phyloP scores from a whole-genome alignment of 2,329 filamentous ascomycete species.

The Claviceps capensis region DNA sequence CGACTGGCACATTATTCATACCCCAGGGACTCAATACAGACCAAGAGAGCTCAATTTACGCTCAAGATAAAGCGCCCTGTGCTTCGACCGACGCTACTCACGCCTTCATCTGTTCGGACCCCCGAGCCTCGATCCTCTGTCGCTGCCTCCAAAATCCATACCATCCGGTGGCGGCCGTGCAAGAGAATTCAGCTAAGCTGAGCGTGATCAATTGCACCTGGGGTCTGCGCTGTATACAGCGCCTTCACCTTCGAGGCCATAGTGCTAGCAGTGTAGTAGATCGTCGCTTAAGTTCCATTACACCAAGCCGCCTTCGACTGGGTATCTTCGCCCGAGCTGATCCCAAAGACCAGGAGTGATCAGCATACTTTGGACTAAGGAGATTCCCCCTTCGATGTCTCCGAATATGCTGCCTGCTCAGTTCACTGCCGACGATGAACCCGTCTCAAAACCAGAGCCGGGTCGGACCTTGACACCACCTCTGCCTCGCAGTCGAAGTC shows the following conservation, averaged over 20 bases:
- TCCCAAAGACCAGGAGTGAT: neutral
- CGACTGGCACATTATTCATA: neutral
- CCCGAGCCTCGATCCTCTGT: neutral
- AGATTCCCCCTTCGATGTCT: slow-evolving; percentile 14
- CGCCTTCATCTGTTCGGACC: neutral
- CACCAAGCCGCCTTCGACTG: slow-evolving; percentile 9
- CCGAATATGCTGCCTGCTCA: slow-evolving; percentile 13
- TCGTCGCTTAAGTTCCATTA: slow-evolving; percentile 3
- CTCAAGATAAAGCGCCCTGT: neutral
- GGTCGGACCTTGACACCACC: slow-evolving; percentile 30
- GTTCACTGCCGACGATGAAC: neutral
- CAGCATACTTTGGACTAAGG: slow-evolving; percentile 1
- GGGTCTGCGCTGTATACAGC: slow-evolving; percentile 6
- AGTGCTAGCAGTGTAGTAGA: neutral
- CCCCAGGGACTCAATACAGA: neutral
- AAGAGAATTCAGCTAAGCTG: neutral
- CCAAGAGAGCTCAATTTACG: neutral
- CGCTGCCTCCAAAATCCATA: neutral
- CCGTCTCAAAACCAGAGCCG: slow-evolving; percentile 9
- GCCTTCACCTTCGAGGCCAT: neutral
- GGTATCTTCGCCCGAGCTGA: slow-evolving; percentile 6
- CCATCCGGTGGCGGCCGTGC: neutral
- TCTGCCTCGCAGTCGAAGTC: slow-evolving; percentile 28
- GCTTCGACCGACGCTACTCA: neutral
- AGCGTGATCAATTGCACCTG: neutral